These are phyloP conservation scores for Neurospora pannonica DNA, from an alignment of 495 filamentous ascomycete genomes.

Conservation along the genomic window DNA sequence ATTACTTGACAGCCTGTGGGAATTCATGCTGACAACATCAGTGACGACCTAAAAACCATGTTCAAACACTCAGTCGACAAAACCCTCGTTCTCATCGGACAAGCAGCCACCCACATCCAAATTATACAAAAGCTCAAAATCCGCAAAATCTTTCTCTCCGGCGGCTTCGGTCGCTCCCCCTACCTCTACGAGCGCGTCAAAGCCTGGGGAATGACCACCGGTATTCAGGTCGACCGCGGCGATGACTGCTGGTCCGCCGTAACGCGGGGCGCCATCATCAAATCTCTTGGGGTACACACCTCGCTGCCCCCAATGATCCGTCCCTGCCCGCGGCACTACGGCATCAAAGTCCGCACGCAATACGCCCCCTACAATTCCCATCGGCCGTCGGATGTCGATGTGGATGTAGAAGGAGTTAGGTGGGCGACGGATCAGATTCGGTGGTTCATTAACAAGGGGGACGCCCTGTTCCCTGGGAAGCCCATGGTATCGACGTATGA, in stretches of 20 bases:
- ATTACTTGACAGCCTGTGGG: neutral
- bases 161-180: conserved; percentile 15
- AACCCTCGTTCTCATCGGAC: conserved; percentile 14
- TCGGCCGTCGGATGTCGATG: conserved; percentile 1
- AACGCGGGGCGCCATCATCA: conserved; percentile 22
- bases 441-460: conserved; percentile 19
- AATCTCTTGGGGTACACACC: conserved; percentile 20
- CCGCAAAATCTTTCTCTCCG: conserved; percentile 18
- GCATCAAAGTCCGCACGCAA: conserved; percentile 13
- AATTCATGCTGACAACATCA: neutral
- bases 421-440: conserved; percentile 19
- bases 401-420: conserved; percentile 9
- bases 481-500: conserved; percentile 8
- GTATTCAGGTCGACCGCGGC: conserved; percentile 13
- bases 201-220: conserved; percentile 5
- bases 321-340: conserved; percentile 20
- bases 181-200: conserved; percentile 14
- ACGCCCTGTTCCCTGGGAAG: conserved; percentile 16
- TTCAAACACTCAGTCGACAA: conserved; percentile 15
- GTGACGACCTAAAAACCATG: conserved; percentile 13
- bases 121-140: conserved; percentile 10
- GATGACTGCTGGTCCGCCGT: conserved; percentile 23
- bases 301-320: conserved; percentile 7
- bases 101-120: conserved; percentile 15
- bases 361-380: conserved; percentile 10